Base-by-base conservation (phyloP, 2,329 filamentous ascomycete species). In the Cordyceps fumosorosea region DNA sequence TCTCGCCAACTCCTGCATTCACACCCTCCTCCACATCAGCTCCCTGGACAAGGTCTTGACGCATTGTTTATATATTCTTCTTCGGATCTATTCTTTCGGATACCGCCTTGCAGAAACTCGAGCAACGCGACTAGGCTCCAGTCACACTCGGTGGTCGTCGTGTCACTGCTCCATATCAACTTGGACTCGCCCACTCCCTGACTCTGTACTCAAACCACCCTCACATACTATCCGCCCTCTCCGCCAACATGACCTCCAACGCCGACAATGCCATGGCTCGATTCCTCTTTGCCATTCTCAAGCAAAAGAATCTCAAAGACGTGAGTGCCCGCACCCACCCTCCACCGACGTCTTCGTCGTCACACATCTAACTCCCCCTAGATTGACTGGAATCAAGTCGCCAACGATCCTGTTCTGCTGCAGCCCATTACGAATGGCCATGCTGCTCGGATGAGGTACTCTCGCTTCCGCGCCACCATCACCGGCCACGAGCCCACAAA, bases 331-430 rank as follows among this genome's bases (percentile, higher is more conserved):
- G 16, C 61, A 55, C 34, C 24, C 20, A 53, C 50, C 47, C 4
- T 22, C n/a, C 37, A 11, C 24, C 3, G 8, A 8, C 12, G 12
- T 6, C 40, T 5, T 26, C 7, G 24, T 20, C 5, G 18, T 14
- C 12, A 40, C 37, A 56, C 26, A 20, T 45, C n/a, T 20, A 56
- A 20, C 3, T 3, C 7, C 18, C 62, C 16, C 40, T 22, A 86
- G 83, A 84, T 86, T 67, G 80, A 86, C 69, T 86, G 83, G 83
- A 80, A 81, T 64, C 72, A 78, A 68, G 83, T 86, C 51, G 83
- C 83, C 59, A 71, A 76, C 42, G 80, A 84, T 64, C 81, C 82
- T 22, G 76, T 83, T 54, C 76, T 86, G 11, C 65, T 78, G 26
- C 77, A 84, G 56, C 75, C 78, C 66, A 85, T 85, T 63, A 78